Percentiles rank a stretch among this genome's conserved stretches.
Evolutionary conservation across 352 stramenopile species (phyloP).

Genomic region (Plasmopara muralis): DNA sequence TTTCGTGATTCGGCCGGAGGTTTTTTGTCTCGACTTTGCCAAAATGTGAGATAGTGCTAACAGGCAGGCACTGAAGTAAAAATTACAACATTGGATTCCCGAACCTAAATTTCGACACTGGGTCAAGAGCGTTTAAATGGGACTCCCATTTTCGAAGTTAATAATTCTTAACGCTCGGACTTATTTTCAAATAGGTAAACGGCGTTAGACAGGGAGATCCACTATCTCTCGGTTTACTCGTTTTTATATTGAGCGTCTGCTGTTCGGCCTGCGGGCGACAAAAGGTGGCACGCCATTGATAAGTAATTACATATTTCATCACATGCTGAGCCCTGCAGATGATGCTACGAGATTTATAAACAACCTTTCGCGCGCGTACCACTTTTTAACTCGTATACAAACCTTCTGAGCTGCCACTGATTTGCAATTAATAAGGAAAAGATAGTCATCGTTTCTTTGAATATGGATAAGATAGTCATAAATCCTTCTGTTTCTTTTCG

Average conservation of each 20-base stretch:
- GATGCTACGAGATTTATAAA: not conserved
- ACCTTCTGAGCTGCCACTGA: not conserved
- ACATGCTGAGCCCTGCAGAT: not conserved
- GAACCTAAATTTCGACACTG: not conserved
- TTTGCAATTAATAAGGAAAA: not conserved
- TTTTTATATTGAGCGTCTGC: not conserved
- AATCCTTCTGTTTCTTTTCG: not conserved
- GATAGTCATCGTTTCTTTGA: not conserved
- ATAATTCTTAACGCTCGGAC: not conserved
- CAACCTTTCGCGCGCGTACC: not conserved
- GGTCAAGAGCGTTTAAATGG: not conserved
- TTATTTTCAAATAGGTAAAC: not conserved
- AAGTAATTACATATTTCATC: not conserved
- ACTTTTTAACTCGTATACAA: not conserved
- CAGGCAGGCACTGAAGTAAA: not conserved
- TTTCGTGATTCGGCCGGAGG: not conserved
- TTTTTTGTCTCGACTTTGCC: slow-evolving; percentile 1
- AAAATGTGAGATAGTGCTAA: slow-evolving; percentile 5
- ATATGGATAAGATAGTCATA: no score
- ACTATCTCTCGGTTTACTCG: not conserved
- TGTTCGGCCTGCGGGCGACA: not conserved
- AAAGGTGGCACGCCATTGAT: not conserved
- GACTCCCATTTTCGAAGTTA: not conserved
- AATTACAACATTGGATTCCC: not conserved
- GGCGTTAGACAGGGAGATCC: not conserved